Evolutionary conservation across 768 basidiomycete species (phyloP).

Genomic region (Gymnopilus junonius): DNA sequence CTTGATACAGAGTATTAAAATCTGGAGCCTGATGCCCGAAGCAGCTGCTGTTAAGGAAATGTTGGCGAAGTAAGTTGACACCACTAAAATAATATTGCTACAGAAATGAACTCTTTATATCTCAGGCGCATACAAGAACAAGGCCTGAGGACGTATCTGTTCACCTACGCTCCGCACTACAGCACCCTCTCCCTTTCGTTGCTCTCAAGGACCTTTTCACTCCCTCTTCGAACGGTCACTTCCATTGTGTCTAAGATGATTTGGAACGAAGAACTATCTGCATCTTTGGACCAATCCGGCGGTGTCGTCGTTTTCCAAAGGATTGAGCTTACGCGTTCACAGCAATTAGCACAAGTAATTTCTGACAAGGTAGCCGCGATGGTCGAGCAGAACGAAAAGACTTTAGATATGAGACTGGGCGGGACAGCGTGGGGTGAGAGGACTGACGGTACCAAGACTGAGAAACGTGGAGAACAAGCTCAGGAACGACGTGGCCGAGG

Average conservation of each 20-base stretch:
- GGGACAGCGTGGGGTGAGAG: conserved; percentile 69
- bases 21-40: conserved; percentile 97
- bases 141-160: conserved; percentile 94
- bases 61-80: conserved; percentile 76
- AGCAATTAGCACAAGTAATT: conserved; percentile 87
- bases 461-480: conserved; percentile 80
- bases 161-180: conserved; percentile 97
- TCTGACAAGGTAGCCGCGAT: conserved; percentile 86
- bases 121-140: conserved; percentile 96
- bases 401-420: conserved; percentile 83
- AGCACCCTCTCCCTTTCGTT: conserved; percentile 87
- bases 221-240: conserved; percentile 80
- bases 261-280: conserved; percentile 94
- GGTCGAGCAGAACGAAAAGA: conserved; percentile 94
- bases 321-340: conserved; percentile 83
- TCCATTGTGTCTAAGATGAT: conserved; percentile 98
- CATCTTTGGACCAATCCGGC: conserved; percentile 90
- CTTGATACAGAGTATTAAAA: conserved; percentile 94
- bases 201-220: conserved; percentile 85
- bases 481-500: conserved; percentile 79
- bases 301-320: conserved; percentile 94
- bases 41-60: conserved; percentile 88
- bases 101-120: background rate
- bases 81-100: conserved; percentile 3
- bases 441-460: conserved; percentile 71